These are phyloP conservation scores for Mycena polygramma DNA, from an alignment of 768 basidiomycete genomes.

Conservation along the genomic window DNA sequence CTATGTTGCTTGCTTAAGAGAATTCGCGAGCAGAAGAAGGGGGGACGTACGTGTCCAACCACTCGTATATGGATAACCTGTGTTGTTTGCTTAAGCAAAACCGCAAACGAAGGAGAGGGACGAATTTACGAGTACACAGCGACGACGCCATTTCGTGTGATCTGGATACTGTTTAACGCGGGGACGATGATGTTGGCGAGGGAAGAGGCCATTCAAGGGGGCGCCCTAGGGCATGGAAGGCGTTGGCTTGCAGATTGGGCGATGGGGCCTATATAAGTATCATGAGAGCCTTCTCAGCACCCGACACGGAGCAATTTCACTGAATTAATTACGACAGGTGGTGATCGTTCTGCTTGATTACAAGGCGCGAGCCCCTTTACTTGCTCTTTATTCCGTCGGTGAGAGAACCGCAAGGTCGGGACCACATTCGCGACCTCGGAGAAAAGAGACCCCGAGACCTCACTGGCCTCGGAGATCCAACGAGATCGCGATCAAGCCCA, in stretches of 20 bases:
- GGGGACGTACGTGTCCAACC: conserved; percentile 51
- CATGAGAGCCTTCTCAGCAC: too few species aligned
- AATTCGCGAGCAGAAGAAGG: background rate
- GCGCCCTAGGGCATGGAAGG: conserved; percentile 16
- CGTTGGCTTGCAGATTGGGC: background rate
- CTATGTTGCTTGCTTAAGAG: conserved; percentile 34
- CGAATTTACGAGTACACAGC: conserved; percentile 42
- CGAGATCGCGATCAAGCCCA: too few species aligned
- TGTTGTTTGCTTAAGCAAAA: conserved; percentile 1
- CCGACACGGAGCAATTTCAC: too few species aligned
- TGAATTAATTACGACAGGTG: too few species aligned
- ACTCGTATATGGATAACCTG: conserved; percentile 47
- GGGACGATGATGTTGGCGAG: background rate
- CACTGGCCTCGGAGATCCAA: too few species aligned
- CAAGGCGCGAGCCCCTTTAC: too few species aligned
- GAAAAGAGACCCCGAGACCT: too few species aligned
- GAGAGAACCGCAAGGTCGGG: too few species aligned
- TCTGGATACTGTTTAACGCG: conserved; percentile 34
- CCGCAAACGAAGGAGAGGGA: too few species aligned
- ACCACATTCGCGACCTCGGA: too few species aligned
- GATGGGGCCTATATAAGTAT: background rate
- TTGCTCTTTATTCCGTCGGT: too few species aligned
- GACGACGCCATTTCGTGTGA: conserved; percentile 49
- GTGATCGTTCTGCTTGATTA: too few species aligned
- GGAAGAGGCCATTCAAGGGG: conserved; percentile 17